Evolutionary conservation across 108 stramenopile genomes (phyloP).

Genomic region (Cyclotella atomus): DNA sequence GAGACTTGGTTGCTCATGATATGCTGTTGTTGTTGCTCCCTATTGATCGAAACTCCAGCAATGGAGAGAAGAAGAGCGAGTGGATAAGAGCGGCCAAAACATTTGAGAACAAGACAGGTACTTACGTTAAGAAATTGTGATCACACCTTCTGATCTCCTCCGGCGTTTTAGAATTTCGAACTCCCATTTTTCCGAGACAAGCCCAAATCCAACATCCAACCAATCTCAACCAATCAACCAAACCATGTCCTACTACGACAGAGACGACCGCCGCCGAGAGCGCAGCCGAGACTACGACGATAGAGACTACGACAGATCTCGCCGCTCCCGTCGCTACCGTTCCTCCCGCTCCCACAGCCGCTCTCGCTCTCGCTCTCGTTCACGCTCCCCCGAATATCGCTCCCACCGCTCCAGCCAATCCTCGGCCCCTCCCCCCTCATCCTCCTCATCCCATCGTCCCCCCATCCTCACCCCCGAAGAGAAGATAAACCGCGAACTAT

Average conservation of each 20-base stretch:
- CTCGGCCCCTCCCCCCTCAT: slow-evolving; percentile 5
- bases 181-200: too few relatives aligned
- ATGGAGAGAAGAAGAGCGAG: too few relatives aligned
- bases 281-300: slow-evolving; percentile 7
- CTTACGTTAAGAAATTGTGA: too few relatives aligned
- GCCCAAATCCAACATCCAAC: too few relatives aligned
- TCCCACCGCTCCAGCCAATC: slow-evolving; percentile 7
- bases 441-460: too few relatives aligned
- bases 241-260: slow-evolving; percentile 23
- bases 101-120: too few relatives aligned
- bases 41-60: too few relatives aligned
- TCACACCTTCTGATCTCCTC: too few relatives aligned
- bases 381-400: slow-evolving; percentile 12
- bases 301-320: slow-evolving; percentile 1
- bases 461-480: slow-evolving; percentile 51
- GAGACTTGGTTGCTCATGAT: slow-evolving; percentile 39
- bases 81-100: too few relatives aligned
- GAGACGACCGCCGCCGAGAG: slow-evolving; percentile 11
- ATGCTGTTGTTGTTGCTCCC: background rate
- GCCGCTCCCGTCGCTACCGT: background rate
- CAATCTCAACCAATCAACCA: background rate
- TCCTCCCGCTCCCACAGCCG: slow-evolving; percentile 1
- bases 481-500: slow-evolving; percentile 91
- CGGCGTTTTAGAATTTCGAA: too few relatives aligned
- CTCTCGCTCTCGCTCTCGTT: slow-evolving; percentile 9